A percentile compares a stretch with the other conserved stretches of the same genome.
Conservation (phyloP, 345 rosid species). For the Microcos paniculata region DNA sequence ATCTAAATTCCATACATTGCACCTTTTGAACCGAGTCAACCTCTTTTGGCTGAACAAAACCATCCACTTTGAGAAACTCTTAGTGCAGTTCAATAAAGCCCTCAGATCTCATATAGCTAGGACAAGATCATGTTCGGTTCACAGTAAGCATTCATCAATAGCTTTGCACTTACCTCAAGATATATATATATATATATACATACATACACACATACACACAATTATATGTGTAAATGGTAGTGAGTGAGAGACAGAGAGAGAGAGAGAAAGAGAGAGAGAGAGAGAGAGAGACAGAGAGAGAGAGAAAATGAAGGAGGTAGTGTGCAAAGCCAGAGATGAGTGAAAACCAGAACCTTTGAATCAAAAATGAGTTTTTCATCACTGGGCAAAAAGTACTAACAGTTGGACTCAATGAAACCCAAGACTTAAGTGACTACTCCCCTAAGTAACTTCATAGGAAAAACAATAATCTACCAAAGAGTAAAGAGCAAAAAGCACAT, state of each 20-base stretch:
- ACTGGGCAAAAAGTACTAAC: constrained; percentile 13
- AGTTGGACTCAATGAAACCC: not conserved
- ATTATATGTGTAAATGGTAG: not conserved
- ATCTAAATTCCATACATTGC: no score
- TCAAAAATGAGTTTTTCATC: constrained; percentile 21
- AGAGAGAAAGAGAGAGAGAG: constrained; percentile 10
- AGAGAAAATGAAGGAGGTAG: not conserved
- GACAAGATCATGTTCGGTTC: not conserved
- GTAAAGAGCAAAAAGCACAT: not conserved
- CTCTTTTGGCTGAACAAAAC: no score
- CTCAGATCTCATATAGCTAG: constrained; percentile 3
- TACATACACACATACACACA: not conserved
- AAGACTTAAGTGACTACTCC: not conserved
- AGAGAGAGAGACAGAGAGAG: not conserved
- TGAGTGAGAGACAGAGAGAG: constrained; percentile 12
- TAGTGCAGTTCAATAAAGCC: not conserved
- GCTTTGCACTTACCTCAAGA: not conserved
- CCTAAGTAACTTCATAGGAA: not conserved
- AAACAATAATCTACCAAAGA: not conserved
- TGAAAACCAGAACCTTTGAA: constrained; percentile 16
- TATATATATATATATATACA: not conserved
- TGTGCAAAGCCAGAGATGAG: constrained; percentile 13
- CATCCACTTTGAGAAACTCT: no score
- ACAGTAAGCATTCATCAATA: not conserved
- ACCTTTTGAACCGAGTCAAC: no score